Conservation (phyloP, 306 rosid species). For the Fagus sylvatica region DNA sequence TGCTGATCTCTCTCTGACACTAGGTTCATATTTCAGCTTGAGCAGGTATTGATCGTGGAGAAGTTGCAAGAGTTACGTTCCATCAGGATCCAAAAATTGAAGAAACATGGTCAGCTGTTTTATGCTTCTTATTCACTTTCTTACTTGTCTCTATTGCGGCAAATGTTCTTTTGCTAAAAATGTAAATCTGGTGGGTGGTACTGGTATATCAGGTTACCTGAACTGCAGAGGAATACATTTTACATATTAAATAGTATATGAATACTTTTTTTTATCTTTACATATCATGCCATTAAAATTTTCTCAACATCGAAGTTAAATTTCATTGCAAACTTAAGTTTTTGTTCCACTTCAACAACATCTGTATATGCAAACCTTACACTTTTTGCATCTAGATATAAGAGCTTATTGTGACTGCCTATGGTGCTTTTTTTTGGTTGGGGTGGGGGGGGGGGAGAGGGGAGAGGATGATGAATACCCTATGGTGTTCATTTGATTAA, state of each 20-base stretch:
- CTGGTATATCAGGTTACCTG: not conserved
- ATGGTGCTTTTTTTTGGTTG: not conserved
- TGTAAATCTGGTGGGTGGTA: not conserved
- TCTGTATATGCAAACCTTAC: not conserved
- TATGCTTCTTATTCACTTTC: not conserved
- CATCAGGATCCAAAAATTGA: slow-evolving; percentile 79
- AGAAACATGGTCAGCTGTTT: slow-evolving; percentile 64
- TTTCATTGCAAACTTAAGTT: not conserved
- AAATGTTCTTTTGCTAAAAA: not conserved
- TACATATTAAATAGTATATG: not conserved
- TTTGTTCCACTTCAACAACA: not conserved
- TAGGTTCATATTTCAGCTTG: slow-evolving; percentile 58
- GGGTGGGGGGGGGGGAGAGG: no score
- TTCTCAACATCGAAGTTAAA: not conserved
- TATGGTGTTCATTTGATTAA: not conserved
- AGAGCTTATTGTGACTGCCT: not conserved
- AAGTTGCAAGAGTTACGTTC: slow-evolving; percentile 85
- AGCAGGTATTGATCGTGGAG: slow-evolving; percentile 74
- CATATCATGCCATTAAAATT: not conserved
- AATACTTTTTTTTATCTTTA: not conserved
- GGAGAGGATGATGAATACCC: not conserved
- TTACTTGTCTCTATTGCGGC: not conserved
- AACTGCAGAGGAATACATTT: not conserved
- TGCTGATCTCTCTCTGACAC: slow-evolving; percentile 4
- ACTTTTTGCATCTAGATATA: not conserved